Conservation (phyloP, 139 green algal genomes). For the Zygnema cylindricum region DNA sequence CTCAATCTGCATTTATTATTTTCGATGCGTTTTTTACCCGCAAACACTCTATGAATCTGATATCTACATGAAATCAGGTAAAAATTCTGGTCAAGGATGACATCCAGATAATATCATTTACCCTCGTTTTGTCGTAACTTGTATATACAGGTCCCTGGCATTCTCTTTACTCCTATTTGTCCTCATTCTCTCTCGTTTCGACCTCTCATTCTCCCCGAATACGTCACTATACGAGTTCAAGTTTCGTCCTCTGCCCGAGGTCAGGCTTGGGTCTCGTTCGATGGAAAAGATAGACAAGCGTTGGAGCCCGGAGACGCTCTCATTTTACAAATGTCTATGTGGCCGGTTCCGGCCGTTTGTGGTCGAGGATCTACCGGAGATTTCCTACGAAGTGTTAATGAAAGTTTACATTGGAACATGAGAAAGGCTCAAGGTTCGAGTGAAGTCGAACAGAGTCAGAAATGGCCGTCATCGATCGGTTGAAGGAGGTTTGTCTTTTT, state of each 20-base stretch:
- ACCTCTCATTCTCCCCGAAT: constrained; percentile 76
- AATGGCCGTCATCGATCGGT: too few relatives aligned
- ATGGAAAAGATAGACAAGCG: constrained; percentile 67
- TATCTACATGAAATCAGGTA: too few relatives aligned
- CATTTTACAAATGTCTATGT: constrained; percentile 71
- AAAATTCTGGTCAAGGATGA: too few relatives aligned
- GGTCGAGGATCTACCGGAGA: constrained; percentile 74
- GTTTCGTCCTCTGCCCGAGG: constrained; percentile 74
- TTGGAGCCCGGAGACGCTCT: constrained; percentile 68
- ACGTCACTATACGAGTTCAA: constrained; percentile 74
- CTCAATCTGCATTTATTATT: too few relatives aligned
- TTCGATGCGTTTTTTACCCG: too few relatives aligned
- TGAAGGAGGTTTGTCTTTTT: too few relatives aligned
- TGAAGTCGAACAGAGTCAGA: too few relatives aligned
- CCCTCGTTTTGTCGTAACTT: not conserved
- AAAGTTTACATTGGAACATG: constrained; percentile 81
- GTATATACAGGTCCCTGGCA: constrained; percentile 48
- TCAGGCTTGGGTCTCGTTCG: constrained; percentile 79
- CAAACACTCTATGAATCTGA: too few relatives aligned
- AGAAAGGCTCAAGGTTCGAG: constrained; percentile 65
- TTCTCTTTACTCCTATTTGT: constrained; percentile 82
- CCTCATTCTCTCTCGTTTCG: constrained; percentile 95
- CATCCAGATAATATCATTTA: too few relatives aligned
- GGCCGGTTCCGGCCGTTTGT: constrained; percentile 69
- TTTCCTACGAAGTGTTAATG: constrained; percentile 80